Conservation (phyloP, 2,329 filamentous ascomycete genomes). For the Aspergillus quadrilineatus region DNA sequence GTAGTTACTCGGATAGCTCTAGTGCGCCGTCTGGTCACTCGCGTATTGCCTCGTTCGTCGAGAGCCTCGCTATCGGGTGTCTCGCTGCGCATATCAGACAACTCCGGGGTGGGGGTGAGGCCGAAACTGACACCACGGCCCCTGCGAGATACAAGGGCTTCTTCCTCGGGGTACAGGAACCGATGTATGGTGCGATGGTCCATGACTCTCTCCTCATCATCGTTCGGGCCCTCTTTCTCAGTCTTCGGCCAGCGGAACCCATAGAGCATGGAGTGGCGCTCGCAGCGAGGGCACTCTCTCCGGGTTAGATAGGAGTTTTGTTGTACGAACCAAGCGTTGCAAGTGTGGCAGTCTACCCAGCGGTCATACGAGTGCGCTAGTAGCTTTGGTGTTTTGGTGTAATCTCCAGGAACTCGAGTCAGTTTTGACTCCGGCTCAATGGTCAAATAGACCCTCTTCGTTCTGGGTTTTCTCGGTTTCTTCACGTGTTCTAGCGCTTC, state of each 20-base stretch:
- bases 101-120: conserved; percentile 38
- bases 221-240: conserved; percentile 70
- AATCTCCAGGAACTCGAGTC: conserved; percentile 68
- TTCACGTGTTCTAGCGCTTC: conserved; percentile 22
- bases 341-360: conserved; percentile 89
- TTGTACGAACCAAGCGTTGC: conserved; percentile 80
- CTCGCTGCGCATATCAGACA: conserved; percentile 40
- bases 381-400: conserved; percentile 74
- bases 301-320: conserved; percentile 82
- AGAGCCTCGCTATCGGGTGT: conserved; percentile 38
- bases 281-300: conserved; percentile 84
- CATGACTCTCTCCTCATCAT: conserved; percentile 67
- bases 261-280: conserved; percentile 92
- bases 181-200: conserved; percentile 88
- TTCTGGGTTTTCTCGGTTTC: conserved; percentile 22
- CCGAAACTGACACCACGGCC: conserved; percentile 39
- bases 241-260: conserved; percentile 97
- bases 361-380: conserved; percentile 72
- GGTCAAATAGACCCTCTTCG: conserved; percentile 35
- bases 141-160: conserved; percentile 47
- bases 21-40: conserved; percentile 35
- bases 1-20: conserved; percentile 36
- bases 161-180: conserved; percentile 71
- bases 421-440: conserved; percentile 38
- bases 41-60: conserved; percentile 36